These are phyloP conservation scores for Didymella pinodella DNA, from an alignment of 2,329 filamentous ascomycete genomes.

Conservation along the genomic window DNA sequence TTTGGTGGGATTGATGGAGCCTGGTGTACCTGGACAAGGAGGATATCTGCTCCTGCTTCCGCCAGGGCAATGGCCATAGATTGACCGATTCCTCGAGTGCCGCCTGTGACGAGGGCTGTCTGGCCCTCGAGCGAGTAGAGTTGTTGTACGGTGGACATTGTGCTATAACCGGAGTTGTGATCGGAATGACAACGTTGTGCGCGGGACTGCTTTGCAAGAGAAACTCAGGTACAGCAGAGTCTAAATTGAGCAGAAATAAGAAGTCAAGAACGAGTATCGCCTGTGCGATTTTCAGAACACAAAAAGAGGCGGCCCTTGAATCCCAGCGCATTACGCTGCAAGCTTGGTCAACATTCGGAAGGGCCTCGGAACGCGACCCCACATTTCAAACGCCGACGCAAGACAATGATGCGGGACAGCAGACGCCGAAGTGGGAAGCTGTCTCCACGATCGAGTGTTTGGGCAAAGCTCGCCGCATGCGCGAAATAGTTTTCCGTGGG, in stretches of 20 bases:
- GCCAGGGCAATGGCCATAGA: conserved; percentile 60
- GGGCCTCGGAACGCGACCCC: conserved; percentile 40
- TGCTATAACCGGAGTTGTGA: conserved; percentile 13
- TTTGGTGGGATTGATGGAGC: not conserved
- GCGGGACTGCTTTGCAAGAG: not conserved
- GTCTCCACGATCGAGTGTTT: conserved; percentile 34
- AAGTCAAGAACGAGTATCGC: not conserved
- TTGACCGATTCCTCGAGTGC: conserved; percentile 60
- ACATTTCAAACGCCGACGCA: conserved; percentile 27
- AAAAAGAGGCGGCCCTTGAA: conserved; percentile 12
- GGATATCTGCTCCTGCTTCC: conserved; percentile 60
- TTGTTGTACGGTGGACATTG: conserved; percentile 47
- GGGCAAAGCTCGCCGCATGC: conserved; percentile 35
- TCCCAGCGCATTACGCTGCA: conserved; percentile 18
- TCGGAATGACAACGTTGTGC: conserved; percentile 13
- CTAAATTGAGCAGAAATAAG: not conserved
- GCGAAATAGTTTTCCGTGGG: conserved; percentile 27
- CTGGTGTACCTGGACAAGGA: conserved; percentile 57
- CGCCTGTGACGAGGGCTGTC: conserved; percentile 60
- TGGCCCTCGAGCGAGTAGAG: conserved; percentile 61
- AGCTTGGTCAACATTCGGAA: conserved; percentile 32
- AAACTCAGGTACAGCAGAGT: no score
- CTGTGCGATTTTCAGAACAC: conserved; percentile 2
- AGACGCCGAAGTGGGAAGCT: conserved; percentile 44
- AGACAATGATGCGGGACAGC: conserved; percentile 29